Base-by-base conservation (phyloP, 2,329 filamentous ascomycete genomes). In the Thermomyces lanuginosus region DNA sequence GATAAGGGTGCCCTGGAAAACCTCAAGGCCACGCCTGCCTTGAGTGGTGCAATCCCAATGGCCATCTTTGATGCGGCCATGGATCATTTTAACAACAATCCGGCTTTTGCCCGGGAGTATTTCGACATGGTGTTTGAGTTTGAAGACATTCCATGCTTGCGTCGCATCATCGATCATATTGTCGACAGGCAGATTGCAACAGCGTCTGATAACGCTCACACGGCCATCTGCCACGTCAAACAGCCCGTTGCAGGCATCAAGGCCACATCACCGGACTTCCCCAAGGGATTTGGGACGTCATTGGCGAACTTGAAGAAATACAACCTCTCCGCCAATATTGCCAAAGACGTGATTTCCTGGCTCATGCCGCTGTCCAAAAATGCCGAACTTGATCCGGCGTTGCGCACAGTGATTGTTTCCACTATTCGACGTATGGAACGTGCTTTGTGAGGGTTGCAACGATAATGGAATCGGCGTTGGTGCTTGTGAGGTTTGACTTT, bases 11-110 rank as follows among this genome's bases (percentile, higher is more conserved):
- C 63, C 28, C 58, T 92, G 36, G 63, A 76, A 43, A 72, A 70
- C 34, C 55, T 78, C 9, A 66, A 67, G 19, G 60, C 64, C 31
- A 86, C 83, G 24, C 83, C 86, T 3, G 82, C 82, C 6, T 64
- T 93, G 36, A 80, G 78, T 33, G 89, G 89, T n/a, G 89, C 82
- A 9, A 92, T 98, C 39, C 84, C 89, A 2, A 68, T 83, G 30
- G 83, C 86, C 20, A 80, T 98, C 24, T 93, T 92, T 45, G 82
- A 92, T 43, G 72, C 81, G 12, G 76, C 83, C 4, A 72, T 73
- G 57, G 81, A 77, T 49, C 75, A 92, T 42, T 68, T 77, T 27
- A 72, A 78, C 37, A 72, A 75, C 47, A 69, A 67, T 33, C 54
- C 72, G 2, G 57, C 61, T 1, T 63, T 82, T 5, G 81, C 72